Evolutionary conservation across 495 filamentous ascomycete species (phyloP), one percentile per base, ranked within the genome.

Genomic region (Penicillium silybi): DNA sequence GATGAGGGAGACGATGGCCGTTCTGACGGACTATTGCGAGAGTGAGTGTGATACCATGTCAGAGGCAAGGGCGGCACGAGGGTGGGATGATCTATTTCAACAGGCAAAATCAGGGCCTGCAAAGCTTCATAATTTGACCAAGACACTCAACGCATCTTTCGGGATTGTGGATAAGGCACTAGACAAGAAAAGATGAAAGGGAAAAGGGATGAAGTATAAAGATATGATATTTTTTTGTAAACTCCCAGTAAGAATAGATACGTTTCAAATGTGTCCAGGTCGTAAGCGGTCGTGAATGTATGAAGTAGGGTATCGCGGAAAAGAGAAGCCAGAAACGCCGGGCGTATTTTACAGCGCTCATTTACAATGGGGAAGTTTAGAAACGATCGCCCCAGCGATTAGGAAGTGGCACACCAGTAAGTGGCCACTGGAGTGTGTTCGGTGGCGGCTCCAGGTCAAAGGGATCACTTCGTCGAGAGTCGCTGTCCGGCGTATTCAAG

Each of bases 391-490:
- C 46, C 46, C 46, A 40, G 15, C 34, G n/a, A 0, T 49, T 44
- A 8, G 51, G 41, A 4, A 41, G 44, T 13, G 48, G 49, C 5
- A 50, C 46, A 17, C 43, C 35, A n/a, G 52, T 53, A 38, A 56
- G 50, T 16, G 51, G 35, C 11, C 54, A 52, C 18, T 56, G 52
- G 34, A 57, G 23, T 4, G 46, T 52, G 18, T 45, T 64, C 5
- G 48, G 52, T 7, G 80, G 79, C 22, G 73, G 67, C 44, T 86
- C 82, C 1, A 86, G 66, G 56, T 87, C 85, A 54, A 86, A 87
- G 0, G 84, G 83, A 46, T 87, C 80, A 15, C 83, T 86, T 49
- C 83, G 82, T 11, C 57, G 55, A 22, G n/a, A 50, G 53, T 8
- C 62, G 61, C 29, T 54, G 32, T 54, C 39, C 4, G 54, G 29